These are phyloP conservation scores for Monosporascus sp. DNA, from an alignment of 2,329 filamentous ascomycete species.

Conservation along the genomic window DNA sequence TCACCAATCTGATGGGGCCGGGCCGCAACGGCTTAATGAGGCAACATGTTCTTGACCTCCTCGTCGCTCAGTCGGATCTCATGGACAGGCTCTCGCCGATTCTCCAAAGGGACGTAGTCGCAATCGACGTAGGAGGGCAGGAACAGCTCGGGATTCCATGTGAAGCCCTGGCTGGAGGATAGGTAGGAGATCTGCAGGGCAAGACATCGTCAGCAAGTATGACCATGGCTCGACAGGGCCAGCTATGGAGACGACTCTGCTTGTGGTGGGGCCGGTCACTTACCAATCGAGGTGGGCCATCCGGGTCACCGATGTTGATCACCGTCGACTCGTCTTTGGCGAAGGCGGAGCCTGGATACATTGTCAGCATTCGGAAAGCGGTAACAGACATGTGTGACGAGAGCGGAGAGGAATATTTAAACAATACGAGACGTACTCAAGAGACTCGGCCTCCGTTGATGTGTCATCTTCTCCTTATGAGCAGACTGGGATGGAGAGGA, in stretches of 20 bases:
- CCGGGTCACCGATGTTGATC: constrained; percentile 70
- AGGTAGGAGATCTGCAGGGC: constrained; percentile 67
- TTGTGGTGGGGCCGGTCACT: constrained; percentile 22
- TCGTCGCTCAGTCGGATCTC: constrained; percentile 76
- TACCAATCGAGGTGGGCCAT: constrained; percentile 69
- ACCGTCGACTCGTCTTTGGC: constrained; percentile 74
- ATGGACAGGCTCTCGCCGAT: constrained; percentile 70
- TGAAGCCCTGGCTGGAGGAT: constrained; percentile 73
- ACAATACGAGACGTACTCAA: constrained; percentile 44
- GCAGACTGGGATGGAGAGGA: constrained; percentile 36
- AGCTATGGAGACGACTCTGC: neutral
- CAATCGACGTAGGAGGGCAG: constrained; percentile 72
- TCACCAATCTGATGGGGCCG: neutral
- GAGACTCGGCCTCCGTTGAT: constrained; percentile 56
- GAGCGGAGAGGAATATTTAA: constrained; percentile 3
- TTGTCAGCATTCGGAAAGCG: constrained; percentile 21
- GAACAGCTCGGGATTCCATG: constrained; percentile 84
- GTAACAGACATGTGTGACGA: constrained; percentile 16
- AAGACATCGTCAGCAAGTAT: constrained; percentile 13
- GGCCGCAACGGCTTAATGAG: constrained; percentile 41
- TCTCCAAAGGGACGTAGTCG: constrained; percentile 70
- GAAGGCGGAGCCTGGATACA: constrained; percentile 59
- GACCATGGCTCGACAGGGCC: constrained; percentile 3
- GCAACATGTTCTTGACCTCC: constrained; percentile 65
- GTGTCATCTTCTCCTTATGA: constrained; percentile 39